These are phyloP conservation scores for Chlamydomonas sp. DNA, from an alignment of 139 green algal species.

Conservation along the genomic window DNA sequence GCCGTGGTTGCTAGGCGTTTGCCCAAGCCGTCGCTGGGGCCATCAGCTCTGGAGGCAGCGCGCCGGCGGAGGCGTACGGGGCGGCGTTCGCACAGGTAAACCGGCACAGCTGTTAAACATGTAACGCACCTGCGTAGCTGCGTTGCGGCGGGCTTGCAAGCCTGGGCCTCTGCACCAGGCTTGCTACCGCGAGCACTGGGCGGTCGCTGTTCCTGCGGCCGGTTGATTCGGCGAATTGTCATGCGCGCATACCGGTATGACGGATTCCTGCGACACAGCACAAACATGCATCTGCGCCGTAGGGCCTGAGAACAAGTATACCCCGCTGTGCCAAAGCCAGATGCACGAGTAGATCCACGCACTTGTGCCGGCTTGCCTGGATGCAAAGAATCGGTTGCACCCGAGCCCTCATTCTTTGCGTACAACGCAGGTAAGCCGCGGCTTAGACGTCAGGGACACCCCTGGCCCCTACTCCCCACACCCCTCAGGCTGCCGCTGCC, in stretches of 20 bases:
- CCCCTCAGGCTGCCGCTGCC: constrained; percentile 8
- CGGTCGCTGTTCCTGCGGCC: no score
- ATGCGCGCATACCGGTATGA: no score
- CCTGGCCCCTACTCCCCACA: not conserved
- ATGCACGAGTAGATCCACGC: no score
- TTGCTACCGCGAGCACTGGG: not conserved
- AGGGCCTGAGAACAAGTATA: no score
- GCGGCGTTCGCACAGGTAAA: constrained; percentile 14
- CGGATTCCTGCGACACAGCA: no score
- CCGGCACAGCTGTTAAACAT: not conserved
- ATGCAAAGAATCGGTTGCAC: no score
- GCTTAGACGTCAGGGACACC: not conserved
- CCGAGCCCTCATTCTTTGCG: no score
- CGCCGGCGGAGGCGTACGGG: constrained; percentile 14
- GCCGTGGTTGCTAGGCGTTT: not conserved
- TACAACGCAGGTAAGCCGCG: not conserved
- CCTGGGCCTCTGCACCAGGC: no score
- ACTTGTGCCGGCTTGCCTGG: no score
- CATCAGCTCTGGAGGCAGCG: not conserved
- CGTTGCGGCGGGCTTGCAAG: not conserved
- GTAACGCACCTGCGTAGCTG: not conserved
- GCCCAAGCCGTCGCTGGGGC: constrained; percentile 7
- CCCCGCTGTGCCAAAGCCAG: no score
- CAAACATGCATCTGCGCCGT: no score
- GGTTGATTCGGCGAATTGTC: no score